Evolutionary conservation across 164 flowering plant species (phyloP).

Genomic region (Aristolochia contorta): DNA sequence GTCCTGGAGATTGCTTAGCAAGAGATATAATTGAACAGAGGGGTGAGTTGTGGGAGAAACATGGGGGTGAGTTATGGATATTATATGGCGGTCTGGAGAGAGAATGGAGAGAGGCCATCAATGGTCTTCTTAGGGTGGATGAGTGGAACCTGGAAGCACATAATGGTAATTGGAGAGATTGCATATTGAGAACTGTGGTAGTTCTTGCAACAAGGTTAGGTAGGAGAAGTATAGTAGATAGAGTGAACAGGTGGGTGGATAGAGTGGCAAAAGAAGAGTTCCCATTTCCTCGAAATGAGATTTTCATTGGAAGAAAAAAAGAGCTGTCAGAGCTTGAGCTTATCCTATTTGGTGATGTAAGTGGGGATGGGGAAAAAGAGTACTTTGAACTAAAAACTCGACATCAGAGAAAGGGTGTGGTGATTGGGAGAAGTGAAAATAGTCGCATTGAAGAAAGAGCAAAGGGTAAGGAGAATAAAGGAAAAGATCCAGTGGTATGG

Average conservation of each 20-base stretch:
- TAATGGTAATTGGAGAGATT: constrained; percentile 86
- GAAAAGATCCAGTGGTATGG: constrained; percentile 83
- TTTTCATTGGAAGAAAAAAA: constrained; percentile 83
- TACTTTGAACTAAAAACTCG: constrained; percentile 75
- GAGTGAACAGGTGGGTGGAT: constrained; percentile 68
- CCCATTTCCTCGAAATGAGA: constrained; percentile 75
- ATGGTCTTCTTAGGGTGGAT: constrained; percentile 58
- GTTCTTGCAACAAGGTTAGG: constrained; percentile 66
- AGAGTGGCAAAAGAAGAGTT: constrained; percentile 79
- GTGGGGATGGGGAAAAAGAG: constrained; percentile 72
- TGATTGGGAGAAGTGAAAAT: constrained; percentile 43
- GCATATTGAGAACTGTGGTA: constrained; percentile 64
- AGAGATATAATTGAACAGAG: constrained; percentile 83
- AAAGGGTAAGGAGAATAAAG: constrained; percentile 36
- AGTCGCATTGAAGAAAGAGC: constrained; percentile 29
- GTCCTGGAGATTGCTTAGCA: constrained; percentile 72
- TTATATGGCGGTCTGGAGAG: constrained; percentile 77
- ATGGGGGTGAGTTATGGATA: constrained; percentile 85
- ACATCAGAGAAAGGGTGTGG: constrained; percentile 50
- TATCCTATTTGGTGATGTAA: constrained; percentile 73
- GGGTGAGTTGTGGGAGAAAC: constrained; percentile 82
- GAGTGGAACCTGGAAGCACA: constrained; percentile 86
- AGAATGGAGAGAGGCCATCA: constrained; percentile 87
- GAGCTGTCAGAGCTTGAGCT: constrained; percentile 83
- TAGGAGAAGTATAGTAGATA: constrained; percentile 74